Conservation (phyloP, 228 moss, liverwort and hornwort genomes). For the Sphagnum magellanicum region DNA sequence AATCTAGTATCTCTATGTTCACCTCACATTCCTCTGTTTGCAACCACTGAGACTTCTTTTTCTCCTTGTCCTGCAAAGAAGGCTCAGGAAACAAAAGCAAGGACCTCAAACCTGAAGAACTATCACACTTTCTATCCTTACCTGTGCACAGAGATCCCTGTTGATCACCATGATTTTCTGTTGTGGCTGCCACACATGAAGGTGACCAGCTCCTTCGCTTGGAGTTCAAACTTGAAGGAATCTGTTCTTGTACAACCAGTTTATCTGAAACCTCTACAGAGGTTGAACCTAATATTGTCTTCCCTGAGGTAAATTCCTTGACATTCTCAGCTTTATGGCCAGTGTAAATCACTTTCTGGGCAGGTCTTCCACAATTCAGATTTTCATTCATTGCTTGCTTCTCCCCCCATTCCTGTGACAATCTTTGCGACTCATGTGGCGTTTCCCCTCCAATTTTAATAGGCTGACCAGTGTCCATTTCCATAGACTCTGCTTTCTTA, state of each 20-base stretch:
- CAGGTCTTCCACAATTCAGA: slow-evolving; percentile 12
- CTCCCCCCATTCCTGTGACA: no score
- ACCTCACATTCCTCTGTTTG: slow-evolving; percentile 6
- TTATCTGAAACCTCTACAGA: slow-evolving; percentile 13
- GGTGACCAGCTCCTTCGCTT: slow-evolving; percentile 2
- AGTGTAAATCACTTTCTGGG: slow-evolving; percentile 49
- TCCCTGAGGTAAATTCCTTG: slow-evolving; percentile 12
- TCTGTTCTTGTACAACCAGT: slow-evolving; percentile 6
- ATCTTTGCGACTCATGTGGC: no score
- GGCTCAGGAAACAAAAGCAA: slow-evolving; percentile 3
- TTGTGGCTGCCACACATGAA: slow-evolving; percentile 7
- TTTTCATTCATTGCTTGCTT: no score
- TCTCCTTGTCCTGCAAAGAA: slow-evolving; percentile 4
- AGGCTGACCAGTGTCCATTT: no score
- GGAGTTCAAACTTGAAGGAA: slow-evolving; percentile 6
- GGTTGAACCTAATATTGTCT: slow-evolving; percentile 8
- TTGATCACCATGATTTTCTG: slow-evolving; percentile 11
- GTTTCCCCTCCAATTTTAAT: no score
- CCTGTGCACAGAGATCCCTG: slow-evolving; percentile 1
- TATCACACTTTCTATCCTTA: not conserved
- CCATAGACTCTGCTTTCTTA: not conserved
- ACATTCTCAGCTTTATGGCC: slow-evolving; percentile 40
- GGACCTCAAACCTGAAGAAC: not conserved
- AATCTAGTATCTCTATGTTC: not conserved
- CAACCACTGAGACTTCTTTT: not conserved